Evolutionary conservation across 2,329 filamentous ascomycete species (phyloP).

Genomic region (Ophiostoma angusticollis): DNA sequence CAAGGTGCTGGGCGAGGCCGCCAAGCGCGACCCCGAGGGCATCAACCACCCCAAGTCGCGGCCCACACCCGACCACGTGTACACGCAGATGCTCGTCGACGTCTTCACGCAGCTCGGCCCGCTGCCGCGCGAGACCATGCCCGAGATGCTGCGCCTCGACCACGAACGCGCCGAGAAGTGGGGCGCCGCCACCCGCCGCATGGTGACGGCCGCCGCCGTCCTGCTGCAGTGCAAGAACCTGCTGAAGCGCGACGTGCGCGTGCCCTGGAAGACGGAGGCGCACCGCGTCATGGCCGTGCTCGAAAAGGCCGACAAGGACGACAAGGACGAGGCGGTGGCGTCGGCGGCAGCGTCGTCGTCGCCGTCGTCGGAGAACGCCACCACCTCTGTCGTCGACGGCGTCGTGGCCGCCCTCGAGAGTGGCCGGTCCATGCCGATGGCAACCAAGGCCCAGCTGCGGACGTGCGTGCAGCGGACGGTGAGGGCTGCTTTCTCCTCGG

Average conservation of each 20-base stretch:
- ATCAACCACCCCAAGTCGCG: slow-evolving; percentile 48
- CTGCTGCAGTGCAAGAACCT: slow-evolving; percentile 72
- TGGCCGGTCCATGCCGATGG: slow-evolving; percentile 50
- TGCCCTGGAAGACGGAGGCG: slow-evolving; percentile 64
- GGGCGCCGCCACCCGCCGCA: slow-evolving; percentile 44
- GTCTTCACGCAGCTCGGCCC: slow-evolving; percentile 53
- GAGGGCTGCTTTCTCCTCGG: slow-evolving; percentile 34
- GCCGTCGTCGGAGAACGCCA: neutral
- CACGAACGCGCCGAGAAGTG: slow-evolving; percentile 46
- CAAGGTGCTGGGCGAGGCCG: slow-evolving; percentile 52
- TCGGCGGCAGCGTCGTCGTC: slow-evolving; percentile 15
- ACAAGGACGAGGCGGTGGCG: slow-evolving; percentile 17
- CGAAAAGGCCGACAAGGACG: slow-evolving; percentile 30
- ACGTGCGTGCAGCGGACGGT: slow-evolving; percentile 45
- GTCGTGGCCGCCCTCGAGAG: slow-evolving; percentile 51
- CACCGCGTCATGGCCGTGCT: slow-evolving; percentile 57
- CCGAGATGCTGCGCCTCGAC: slow-evolving; percentile 65
- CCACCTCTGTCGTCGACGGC: slow-evolving; percentile 43
- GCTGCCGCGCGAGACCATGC: slow-evolving; percentile 39
- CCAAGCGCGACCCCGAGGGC: slow-evolving; percentile 56
- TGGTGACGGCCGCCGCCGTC: slow-evolving; percentile 62
- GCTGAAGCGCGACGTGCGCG: slow-evolving; percentile 66
- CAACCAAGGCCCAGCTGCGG: slow-evolving; percentile 46
- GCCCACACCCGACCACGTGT: slow-evolving; percentile 56
- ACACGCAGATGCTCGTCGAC: slow-evolving; percentile 63